Percentiles rank a stretch among this genome's conserved stretches.
phyloP scores from a whole-genome alignment of 306 rosid genomes.

The Lathyrus oleraceus region DNA sequence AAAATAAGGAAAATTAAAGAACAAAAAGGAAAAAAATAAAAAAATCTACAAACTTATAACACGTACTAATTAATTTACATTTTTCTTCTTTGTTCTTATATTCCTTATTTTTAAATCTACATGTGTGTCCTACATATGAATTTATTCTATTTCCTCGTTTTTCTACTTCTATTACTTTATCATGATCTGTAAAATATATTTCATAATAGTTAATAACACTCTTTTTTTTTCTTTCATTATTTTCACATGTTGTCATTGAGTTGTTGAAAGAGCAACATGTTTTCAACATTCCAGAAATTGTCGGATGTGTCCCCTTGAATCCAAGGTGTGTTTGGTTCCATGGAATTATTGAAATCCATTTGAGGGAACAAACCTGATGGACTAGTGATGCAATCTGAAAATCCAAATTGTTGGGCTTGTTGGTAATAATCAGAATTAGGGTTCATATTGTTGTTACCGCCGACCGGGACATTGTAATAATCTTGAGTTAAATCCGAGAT shows the following conservation, averaged over 20 bases:
- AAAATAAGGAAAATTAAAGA: constrained; percentile 32
- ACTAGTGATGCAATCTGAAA: constrained; percentile 48
- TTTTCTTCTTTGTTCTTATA: constrained; percentile 36
- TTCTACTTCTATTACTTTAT: constrained; percentile 6
- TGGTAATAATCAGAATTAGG: constrained; percentile 48
- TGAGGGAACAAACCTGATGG: constrained; percentile 43
- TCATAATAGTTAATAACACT: constrained; percentile 18
- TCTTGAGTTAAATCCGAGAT: constrained; percentile 65
- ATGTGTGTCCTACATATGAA: constrained; percentile 41
- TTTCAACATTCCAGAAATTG: constrained; percentile 73
- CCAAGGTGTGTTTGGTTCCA: constrained; percentile 59
- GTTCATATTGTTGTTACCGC: constrained; percentile 32
- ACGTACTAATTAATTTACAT: constrained; percentile 43
- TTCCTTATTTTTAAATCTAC: constrained; percentile 42
- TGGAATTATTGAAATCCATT: constrained; percentile 51
- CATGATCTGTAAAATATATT: constrained; percentile 25
- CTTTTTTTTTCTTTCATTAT: background rate
- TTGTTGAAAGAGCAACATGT: constrained; percentile 67
- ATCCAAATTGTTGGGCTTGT: constrained; percentile 40
- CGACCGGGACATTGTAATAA: constrained; percentile 41
- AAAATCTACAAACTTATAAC: constrained; percentile 36
- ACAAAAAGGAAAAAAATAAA: constrained; percentile 18
- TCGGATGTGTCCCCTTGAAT: constrained; percentile 55
- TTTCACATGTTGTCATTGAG: constrained; percentile 44
- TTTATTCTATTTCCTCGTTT: constrained; percentile 33